Base-by-base conservation (phyloP, 768 basidiomycete species). In the Porpolomopsis calyptriformis region DNA sequence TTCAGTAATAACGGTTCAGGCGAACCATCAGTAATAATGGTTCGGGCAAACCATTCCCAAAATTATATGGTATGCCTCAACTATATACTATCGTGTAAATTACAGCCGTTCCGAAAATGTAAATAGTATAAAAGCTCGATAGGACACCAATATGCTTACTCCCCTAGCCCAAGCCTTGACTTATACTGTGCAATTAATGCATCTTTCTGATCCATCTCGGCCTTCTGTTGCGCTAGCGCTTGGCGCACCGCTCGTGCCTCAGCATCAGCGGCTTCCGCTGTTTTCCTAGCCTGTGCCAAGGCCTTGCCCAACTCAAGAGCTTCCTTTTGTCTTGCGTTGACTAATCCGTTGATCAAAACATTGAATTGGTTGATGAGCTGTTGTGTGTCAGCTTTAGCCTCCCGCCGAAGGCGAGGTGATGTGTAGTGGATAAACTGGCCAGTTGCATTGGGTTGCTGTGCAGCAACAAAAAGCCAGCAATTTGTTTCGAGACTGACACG, bases 401-500 rank as follows among this genome's bases (percentile, higher is more conserved):
- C 45, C 4, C 35, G 19, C 16, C 22, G 45, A 14, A 46, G 23
- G 18, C 45, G 45, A 6, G 34, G 34, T 3, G 45, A 46, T 3
- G 34, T 33, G 18, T 46, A 46, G 27, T 39, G 33, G 23, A 46
- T 39, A 16, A 46, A 25, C 4, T 25, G 23, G 16, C 3, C 4
- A 4, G 35, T 29, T 4, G 45, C 10, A 16, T 46, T 46, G 2
- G 36, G 19, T 8, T 46, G 45, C 23, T 46, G 45, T 2, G 34
- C 45, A 4, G 6, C 35, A 16, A 46, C 10, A 39, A 37, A 36
- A 11, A 46, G 35, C 45, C 45, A 46, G 36, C 45, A 37, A 19
- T 22, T 27, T 22, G 45, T 46, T 27, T 36, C 34, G 22, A 16
- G 12, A 23, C 16, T 5, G 3, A 39, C 25, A 14, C 36, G 45